Conservation (phyloP, 495 filamentous ascomycete genomes). For the Chaetomium tenue region DNA sequence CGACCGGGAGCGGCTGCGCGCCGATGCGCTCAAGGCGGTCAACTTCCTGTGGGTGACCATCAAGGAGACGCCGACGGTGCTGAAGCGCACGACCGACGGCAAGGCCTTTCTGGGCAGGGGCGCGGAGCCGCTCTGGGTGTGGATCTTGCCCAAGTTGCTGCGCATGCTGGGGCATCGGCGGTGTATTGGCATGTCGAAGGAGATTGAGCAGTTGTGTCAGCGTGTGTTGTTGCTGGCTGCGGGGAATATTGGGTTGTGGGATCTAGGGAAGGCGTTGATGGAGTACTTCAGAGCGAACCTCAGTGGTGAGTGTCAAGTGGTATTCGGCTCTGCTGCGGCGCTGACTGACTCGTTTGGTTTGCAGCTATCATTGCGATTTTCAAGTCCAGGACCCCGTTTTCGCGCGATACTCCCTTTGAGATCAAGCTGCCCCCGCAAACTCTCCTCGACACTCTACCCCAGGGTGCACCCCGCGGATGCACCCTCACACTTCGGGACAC, state of each 20-base stretch:
- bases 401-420: constrained; percentile 3
- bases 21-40: constrained; percentile 68
- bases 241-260: constrained; percentile 44
- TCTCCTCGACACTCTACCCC: constrained; percentile 22
- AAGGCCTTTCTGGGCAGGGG: constrained; percentile 47
- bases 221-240: constrained; percentile 43
- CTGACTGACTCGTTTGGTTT: neutral
- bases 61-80: constrained; percentile 66
- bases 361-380: constrained; percentile 29
- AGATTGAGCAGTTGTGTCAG: constrained; percentile 52
- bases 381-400: neutral
- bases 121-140: constrained; percentile 69
- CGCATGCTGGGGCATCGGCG: constrained; percentile 52
- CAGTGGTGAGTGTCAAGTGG: constrained; percentile 34
- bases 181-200: constrained; percentile 42
- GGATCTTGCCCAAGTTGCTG: constrained; percentile 68
- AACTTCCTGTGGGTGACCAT: constrained; percentile 64
- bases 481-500: constrained; percentile 20
- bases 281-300: constrained; percentile 45
- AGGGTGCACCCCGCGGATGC: constrained; percentile 20
- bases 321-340: neutral
- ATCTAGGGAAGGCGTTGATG: constrained; percentile 44
- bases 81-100: constrained; percentile 51
- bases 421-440: constrained; percentile 30
- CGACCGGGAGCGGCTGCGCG: constrained; percentile 49